Evolutionary conservation across 139 green algal species (phyloP), one percentile per base, ranked within the genome.

Genomic region (Picochlorum sp.): DNA sequence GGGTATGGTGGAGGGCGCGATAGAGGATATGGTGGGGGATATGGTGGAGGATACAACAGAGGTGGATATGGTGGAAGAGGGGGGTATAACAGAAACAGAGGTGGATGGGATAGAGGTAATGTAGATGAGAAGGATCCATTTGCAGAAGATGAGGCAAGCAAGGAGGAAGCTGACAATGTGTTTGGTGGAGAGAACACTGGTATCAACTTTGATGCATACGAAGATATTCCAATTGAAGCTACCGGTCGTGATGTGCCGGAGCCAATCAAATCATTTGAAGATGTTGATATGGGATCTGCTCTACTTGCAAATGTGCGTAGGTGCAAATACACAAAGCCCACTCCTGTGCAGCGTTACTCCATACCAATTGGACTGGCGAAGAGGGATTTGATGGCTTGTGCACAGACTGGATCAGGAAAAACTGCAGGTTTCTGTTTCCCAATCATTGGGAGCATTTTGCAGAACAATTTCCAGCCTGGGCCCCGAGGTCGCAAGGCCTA

Each of bases 341-440:
- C 94, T 10, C 94, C 94, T 21, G 94, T 99, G 58, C 94, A 99
- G 84, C 79, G 77, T 47, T 90, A 98, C 73, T 87, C 90, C 9
- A 96, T 99, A 63, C 94, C 94, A 16, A 98, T 98, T 65, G 92
- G 89, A 6, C 62, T 97, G 38, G 81, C 80, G 13, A 82, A 85
- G n/a, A 76, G 94, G 18, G 94, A 99, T 71, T 81, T 98, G 24
- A 97, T 98, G 92, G 94, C 88, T 2, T 96, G 90, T 71, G 90
- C 90, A 1, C 88, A 96, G 80, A 96, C 94, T 18, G 94, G 92
- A 4, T 97, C 92, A 4, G 92, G 92, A 66, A 99, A 99, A 75
- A 99, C 94, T 4, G 94, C 94, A 28, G 92, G 89, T 32, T 98
- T 98, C 80, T 97, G 89, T 81, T 97, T 99, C 76, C 94, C 94